These are phyloP conservation scores for Alternaria viburni DNA, from an alignment of 2,329 filamentous ascomycete genomes.

Conservation along the genomic window DNA sequence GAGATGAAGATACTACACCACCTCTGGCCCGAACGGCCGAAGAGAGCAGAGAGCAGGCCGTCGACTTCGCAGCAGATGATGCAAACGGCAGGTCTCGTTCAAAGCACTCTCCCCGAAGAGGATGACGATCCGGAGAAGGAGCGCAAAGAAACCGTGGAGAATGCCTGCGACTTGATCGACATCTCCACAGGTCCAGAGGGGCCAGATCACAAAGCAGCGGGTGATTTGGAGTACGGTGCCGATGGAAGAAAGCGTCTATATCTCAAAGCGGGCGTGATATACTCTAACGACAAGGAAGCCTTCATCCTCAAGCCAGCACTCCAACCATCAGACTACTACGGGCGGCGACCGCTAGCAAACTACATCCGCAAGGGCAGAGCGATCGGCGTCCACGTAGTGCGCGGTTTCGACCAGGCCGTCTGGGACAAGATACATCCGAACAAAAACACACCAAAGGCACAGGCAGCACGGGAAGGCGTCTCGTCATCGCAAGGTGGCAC, in stretches of 20 bases:
- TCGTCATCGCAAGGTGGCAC: constrained; percentile 53
- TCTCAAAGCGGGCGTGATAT: constrained; percentile 81
- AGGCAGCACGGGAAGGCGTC: constrained; percentile 53
- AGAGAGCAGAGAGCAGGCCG: constrained; percentile 55
- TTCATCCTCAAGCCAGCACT: constrained; percentile 87
- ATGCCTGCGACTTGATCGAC: constrained; percentile 56
- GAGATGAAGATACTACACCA: constrained; percentile 89
- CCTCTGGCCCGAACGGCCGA: constrained; percentile 76
- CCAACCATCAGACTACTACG: constrained; percentile 83
- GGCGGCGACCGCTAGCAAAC: constrained; percentile 78
- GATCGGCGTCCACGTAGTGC: constrained; percentile 85
- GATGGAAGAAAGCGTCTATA: constrained; percentile 65
- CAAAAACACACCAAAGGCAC: constrained; percentile 49
- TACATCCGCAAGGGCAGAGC: constrained; percentile 80
- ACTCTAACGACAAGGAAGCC: constrained; percentile 76
- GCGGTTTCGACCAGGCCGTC: constrained; percentile 79
- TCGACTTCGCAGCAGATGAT: constrained; percentile 45
- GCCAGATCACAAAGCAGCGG: constrained; percentile 56
- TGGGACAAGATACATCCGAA: constrained; percentile 77
- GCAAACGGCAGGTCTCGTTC: constrained; percentile 36
- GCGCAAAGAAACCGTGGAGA: constrained; percentile 51
- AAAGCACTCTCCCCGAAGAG: constrained; percentile 42
- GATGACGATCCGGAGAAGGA: constrained; percentile 53
- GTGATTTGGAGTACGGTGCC: constrained; percentile 50
- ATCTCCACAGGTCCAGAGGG: constrained; percentile 54